phyloP scores from a whole-genome alignment of 495 filamentous ascomycete species.

The Jackrogersella multiformis region DNA sequence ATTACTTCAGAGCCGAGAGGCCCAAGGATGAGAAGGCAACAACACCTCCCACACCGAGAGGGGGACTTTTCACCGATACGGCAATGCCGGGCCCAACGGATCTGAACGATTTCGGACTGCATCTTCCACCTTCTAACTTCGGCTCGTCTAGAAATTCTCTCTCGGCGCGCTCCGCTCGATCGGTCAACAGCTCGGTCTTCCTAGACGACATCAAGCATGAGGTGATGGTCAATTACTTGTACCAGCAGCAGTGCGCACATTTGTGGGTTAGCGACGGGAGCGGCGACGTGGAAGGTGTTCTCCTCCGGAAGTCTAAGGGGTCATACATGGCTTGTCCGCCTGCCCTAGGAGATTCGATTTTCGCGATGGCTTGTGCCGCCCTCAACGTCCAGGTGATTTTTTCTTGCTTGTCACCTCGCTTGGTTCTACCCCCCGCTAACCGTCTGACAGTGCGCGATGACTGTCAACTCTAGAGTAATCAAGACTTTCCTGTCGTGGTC shows the following conservation, averaged over 20 bases:
- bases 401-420: background rate
- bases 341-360: constrained; percentile 62
- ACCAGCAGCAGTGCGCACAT: constrained; percentile 76
- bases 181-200: constrained; percentile 63
- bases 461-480: constrained; percentile 78
- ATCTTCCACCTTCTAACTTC: constrained; percentile 54
- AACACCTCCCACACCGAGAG: constrained; percentile 9
- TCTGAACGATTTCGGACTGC: constrained; percentile 54
- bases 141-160: constrained; percentile 62
- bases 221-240: constrained; percentile 84
- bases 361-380: constrained; percentile 69
- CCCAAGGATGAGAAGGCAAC: constrained; percentile 44
- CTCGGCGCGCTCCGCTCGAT: constrained; percentile 56
- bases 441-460: constrained; percentile 72
- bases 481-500: constrained; percentile 77
- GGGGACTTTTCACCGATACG: constrained; percentile 42
- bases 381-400: constrained; percentile 71
- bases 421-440: constrained; percentile 8
- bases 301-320: constrained; percentile 71
- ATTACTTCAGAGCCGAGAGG: constrained; percentile 68
- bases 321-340: constrained; percentile 76
- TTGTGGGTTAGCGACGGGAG: constrained; percentile 75
- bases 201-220: constrained; percentile 82
- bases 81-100: constrained; percentile 18
- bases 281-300: constrained; percentile 73